Evolutionary conservation across 768 basidiomycete genomes (phyloP).

Genomic region (Leccinum sublutescens): DNA sequence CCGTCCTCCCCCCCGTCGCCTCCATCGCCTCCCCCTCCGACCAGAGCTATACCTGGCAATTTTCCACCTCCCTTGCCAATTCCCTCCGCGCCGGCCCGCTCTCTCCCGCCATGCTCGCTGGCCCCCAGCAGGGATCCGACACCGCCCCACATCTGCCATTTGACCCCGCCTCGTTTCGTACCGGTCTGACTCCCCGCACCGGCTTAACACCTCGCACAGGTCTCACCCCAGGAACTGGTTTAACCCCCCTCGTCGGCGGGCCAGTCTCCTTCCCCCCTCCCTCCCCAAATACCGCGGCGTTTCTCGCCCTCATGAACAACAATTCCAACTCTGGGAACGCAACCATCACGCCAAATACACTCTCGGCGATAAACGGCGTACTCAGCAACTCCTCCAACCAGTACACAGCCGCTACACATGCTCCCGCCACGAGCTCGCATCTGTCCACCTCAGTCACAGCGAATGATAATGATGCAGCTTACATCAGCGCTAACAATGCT

Average conservation of each 20-base stretch:
- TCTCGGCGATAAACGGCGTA: constrained; percentile 68
- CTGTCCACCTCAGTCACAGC: constrained; percentile 36
- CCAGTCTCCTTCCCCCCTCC: constrained; percentile 77
- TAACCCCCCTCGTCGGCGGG: constrained; percentile 78
- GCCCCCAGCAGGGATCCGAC: constrained; percentile 59
- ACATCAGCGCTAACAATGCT: constrained; percentile 51
- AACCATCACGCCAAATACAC: constrained; percentile 60
- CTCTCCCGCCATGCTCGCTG: constrained; percentile 94
- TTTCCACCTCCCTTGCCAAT: constrained; percentile 59
- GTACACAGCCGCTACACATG: constrained; percentile 31
- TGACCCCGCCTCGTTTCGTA: constrained; percentile 73
- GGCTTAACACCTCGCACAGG: constrained; percentile 87
- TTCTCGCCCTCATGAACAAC: constrained; percentile 86
- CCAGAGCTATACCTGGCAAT: constrained; percentile 56
- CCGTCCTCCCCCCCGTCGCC: constrained; percentile 79
- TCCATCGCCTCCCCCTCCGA: constrained; percentile 63
- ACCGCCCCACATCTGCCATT: constrained; percentile 46
- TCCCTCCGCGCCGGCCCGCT: constrained; percentile 92
- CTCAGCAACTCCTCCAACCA: constrained; percentile 43
- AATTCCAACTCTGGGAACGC: constrained; percentile 35
- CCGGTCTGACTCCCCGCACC: constrained; percentile 83
- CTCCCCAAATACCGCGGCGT: constrained; percentile 87
- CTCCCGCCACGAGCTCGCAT: constrained; percentile 35
- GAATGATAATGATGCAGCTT: constrained; percentile 33
- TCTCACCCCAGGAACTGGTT: constrained; percentile 70